Evolutionary conservation across 768 basidiomycete genomes (phyloP).

Genomic region (Cyclocybe aegerita): DNA sequence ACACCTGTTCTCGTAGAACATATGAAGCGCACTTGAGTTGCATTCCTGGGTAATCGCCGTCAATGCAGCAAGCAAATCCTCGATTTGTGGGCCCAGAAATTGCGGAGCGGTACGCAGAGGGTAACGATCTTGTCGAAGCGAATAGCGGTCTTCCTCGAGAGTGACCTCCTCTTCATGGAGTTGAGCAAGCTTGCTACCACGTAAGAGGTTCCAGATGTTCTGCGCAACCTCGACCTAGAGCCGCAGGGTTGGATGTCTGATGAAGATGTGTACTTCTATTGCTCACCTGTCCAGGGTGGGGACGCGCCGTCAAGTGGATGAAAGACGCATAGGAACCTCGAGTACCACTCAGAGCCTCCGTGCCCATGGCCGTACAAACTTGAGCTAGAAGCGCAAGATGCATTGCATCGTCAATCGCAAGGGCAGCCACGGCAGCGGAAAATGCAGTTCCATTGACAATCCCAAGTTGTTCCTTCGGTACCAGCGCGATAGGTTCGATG

Average conservation of each 20-base stretch:
- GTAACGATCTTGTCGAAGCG: conserved; percentile 74
- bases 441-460: conserved; percentile 78
- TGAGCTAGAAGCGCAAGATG: conserved; percentile 63
- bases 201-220: conserved; percentile 59
- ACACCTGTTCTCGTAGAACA: conserved; percentile 1
- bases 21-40: conserved; percentile 64
- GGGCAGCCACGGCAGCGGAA: conserved; percentile 68
- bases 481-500: conserved; percentile 58
- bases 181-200: conserved; percentile 59
- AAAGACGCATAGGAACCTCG: conserved; percentile 66
- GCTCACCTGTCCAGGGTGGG: conserved; percentile 73
- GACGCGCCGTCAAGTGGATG: conserved; percentile 71
- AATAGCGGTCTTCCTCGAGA: conserved; percentile 65
- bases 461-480: conserved; percentile 68
- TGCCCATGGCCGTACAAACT: conserved; percentile 77
- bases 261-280: conserved; percentile 4
- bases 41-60: conserved; percentile 65
- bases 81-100: conserved; percentile 78
- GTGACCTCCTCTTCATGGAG: conserved; percentile 62
- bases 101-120: conserved; percentile 71
- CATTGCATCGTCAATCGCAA: conserved; percentile 70
- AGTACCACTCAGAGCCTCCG: conserved; percentile 71
- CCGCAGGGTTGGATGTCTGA: background rate
- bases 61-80: conserved; percentile 67
- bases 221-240: conserved; percentile 61